These are phyloP conservation scores for Chloranthus sessilifolius DNA, from an alignment of 164 flowering plant genomes.

Conservation along the genomic window DNA sequence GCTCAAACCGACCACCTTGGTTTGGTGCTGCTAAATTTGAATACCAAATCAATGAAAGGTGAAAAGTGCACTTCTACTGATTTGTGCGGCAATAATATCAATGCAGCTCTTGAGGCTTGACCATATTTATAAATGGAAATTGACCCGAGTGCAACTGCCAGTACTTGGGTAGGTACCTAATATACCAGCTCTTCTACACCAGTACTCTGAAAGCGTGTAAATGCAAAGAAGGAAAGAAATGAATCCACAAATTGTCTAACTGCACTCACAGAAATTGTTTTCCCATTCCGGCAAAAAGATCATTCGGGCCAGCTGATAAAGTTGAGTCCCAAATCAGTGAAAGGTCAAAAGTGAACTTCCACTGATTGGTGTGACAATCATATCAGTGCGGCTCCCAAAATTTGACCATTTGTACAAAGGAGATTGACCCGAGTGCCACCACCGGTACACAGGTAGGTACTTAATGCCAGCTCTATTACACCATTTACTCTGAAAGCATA, in stretches of 20 bases:
- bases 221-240: background rate
- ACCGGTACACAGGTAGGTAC: background rate
- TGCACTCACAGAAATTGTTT: conserved; percentile 60
- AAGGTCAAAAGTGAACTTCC: background rate
- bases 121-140: background rate
- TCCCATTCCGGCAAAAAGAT: conserved; percentile 61
- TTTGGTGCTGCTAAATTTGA: no score
- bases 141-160: no score
- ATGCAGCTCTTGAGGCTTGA: background rate
- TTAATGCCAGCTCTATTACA: no score
- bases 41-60: background rate
- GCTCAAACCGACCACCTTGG: no score
- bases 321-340: background rate
- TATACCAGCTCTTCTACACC: no score
- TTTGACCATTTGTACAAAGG: background rate
- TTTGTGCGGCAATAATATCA: background rate
- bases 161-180: background rate
- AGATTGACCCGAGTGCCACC: no score
- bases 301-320: no score
- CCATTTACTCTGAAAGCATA: no score
- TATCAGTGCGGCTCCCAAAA: background rate
- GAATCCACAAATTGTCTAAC: no score
- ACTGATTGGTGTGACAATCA: background rate
- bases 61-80: background rate
- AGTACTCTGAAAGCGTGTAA: no score